These are phyloP conservation scores for Cladorrhinum sp. DNA, from an alignment of 2,329 filamentous ascomycete species.

Conservation along the genomic window DNA sequence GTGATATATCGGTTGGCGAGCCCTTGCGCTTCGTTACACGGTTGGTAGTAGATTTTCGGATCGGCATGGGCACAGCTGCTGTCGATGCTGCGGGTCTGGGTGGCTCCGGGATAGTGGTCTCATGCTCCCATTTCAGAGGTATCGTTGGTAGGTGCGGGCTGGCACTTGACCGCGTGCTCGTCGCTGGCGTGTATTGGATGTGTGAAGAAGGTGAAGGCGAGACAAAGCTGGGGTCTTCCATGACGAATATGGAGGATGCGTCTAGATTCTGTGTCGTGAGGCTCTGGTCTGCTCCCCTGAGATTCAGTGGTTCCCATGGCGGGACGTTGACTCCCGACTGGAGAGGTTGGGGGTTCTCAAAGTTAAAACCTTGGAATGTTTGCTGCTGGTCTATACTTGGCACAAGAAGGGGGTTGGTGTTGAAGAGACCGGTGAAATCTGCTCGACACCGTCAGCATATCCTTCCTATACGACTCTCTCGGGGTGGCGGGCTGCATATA, in stretches of 20 bases:
- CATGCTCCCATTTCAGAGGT: conserved; percentile 21
- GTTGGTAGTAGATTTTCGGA: conserved; percentile 29
- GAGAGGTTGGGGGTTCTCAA: conserved; percentile 39
- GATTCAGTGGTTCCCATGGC: conserved; percentile 43
- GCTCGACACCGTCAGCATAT: conserved; percentile 2
- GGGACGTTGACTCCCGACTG: conserved; percentile 37
- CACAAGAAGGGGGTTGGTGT: conserved; percentile 11
- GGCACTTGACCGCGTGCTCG: conserved; percentile 25
- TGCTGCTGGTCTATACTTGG: conserved; percentile 19
- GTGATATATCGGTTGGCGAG: conserved; percentile 4
- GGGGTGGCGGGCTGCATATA: background rate
- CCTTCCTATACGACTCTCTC: background rate
- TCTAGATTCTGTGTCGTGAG: conserved; percentile 21
- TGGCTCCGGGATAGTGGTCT: conserved; percentile 3
- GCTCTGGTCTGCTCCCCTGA: conserved; percentile 21
- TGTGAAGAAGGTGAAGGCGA: conserved; percentile 35
- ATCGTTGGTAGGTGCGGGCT: conserved; percentile 21
- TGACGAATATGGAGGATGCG: conserved; percentile 34
- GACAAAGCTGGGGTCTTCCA: conserved; percentile 37
- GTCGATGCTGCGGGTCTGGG: conserved; percentile 7
- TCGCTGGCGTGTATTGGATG: conserved; percentile 24
- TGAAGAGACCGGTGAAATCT: conserved; percentile 16
- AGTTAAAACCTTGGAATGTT: conserved; percentile 18
- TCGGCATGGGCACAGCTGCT: conserved; percentile 13
- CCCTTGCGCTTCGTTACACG: conserved; percentile 6